Percentiles rank a stretch among this genome's conserved stretches.
phyloP scores from a whole-genome alignment of 257 asterid species.

The Solanum dulcamara region DNA sequence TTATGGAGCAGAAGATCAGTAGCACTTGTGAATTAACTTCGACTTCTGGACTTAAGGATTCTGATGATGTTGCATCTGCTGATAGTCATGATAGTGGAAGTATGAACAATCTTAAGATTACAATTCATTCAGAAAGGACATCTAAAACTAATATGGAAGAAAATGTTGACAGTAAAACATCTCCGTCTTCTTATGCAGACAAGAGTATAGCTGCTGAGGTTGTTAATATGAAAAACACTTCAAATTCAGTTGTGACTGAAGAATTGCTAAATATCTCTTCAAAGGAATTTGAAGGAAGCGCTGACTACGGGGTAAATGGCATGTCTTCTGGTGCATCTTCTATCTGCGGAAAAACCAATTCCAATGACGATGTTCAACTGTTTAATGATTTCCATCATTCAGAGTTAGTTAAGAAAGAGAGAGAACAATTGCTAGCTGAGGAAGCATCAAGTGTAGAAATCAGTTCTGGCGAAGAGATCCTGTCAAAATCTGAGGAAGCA shows the following conservation, averaged over 20 bases:
- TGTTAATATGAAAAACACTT: background rate
- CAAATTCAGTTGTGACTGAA: background rate
- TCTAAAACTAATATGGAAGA: background rate
- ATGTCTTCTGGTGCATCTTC: background rate
- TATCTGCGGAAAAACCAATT: background rate
- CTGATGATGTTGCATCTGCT: background rate
- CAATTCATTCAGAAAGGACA: background rate
- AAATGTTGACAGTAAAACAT: background rate
- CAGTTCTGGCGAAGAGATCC: background rate
- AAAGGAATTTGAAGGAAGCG: background rate
- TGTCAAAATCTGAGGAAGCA: background rate
- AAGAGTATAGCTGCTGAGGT: background rate
- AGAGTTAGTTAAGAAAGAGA: background rate
- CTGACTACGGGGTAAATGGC: background rate
- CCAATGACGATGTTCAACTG: background rate
- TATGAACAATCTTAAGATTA: background rate
- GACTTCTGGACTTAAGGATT: background rate
- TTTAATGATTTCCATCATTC: background rate
- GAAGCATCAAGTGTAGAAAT: background rate
- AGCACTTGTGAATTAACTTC: background rate
- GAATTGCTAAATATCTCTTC: background rate
- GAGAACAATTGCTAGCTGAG: background rate
- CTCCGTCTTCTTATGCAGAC: background rate
- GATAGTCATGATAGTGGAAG: background rate
- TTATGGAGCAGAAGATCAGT: background rate